Base-by-base conservation (phyloP, 2,329 filamentous ascomycete genomes). In the Cercospora berteroae region DNA sequence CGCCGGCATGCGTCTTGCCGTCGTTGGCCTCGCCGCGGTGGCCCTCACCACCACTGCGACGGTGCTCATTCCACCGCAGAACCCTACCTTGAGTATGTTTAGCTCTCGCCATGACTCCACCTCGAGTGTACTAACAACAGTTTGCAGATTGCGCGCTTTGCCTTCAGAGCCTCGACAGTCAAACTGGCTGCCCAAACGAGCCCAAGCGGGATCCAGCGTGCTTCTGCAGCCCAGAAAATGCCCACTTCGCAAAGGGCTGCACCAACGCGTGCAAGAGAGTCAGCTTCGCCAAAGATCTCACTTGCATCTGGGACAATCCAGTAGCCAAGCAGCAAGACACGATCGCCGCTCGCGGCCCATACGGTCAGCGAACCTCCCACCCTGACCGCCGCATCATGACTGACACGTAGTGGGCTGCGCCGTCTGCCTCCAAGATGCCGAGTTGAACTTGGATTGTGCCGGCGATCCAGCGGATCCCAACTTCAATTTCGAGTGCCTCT, bases 1-100 rank as follows among this genome's bases (percentile, higher is more conserved):
- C 25, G 33, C 61, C 52, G 50, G 50, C 20, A 64, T 64, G 61
- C 61, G 31, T 52, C 42, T 57, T 33, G 61, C 50, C 52, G 52
- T 52, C 52, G 50, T 39, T 12, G 48, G 12, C 25, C 20, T 58
- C 48, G n/a, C 50, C 48, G 61, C 36, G 16, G 23, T 57, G 10
- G 50, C 33, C 52, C 18, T 52, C 12, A 20, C 59, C 39, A 16
- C 59, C 39, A 31, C 39, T 50, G 36, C 59, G 16, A 44, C 59
- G n/a, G 20, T 48, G 31, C 57, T 60, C 33, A 2, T 39, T 25
- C 20, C 57, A 39, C 20, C 31, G 18, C 57, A 2, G 18, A 23
- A 1, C 1, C 31, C 57, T 42, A 1, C 4, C 18, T 55, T 55
- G 48, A 60, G 57, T 60, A 44, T 39, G 57, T 60, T 5, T 2